A percentile compares a stretch with the other conserved stretches of the same genome.
phyloP scores from a whole-genome alignment of 2,329 filamentous ascomycete genomes.

The Aspergillus chevalieri region DNA sequence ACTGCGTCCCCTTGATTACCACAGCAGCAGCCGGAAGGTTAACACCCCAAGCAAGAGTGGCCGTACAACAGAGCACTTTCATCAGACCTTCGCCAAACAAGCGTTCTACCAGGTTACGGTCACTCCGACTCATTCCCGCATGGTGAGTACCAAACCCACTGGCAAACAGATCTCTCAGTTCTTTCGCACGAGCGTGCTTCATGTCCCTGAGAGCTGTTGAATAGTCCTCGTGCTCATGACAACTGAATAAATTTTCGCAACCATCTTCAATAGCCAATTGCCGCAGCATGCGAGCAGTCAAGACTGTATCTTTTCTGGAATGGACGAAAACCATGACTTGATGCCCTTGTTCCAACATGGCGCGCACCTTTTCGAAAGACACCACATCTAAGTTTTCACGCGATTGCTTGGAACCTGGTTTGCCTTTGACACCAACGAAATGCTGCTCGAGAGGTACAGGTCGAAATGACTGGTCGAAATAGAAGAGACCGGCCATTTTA shows the following conservation, averaged over 20 bases:
- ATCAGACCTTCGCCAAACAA: slow-evolving; percentile 88
- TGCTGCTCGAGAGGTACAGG: slow-evolving; percentile 95
- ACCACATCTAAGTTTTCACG: slow-evolving; percentile 83
- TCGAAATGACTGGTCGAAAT: slow-evolving; percentile 92
- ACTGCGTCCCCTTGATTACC: slow-evolving; percentile 94
- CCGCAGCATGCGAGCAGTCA: slow-evolving; percentile 76
- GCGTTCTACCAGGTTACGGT: slow-evolving; percentile 91
- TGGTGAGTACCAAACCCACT: slow-evolving; percentile 95
- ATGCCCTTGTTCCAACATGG: slow-evolving; percentile 87
- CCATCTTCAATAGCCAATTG: slow-evolving; percentile 79
- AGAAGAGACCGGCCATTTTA: slow-evolving; percentile 84
- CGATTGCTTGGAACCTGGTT: slow-evolving; percentile 70
- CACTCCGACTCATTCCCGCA: slow-evolving; percentile 89
- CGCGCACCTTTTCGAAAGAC: slow-evolving; percentile 87
- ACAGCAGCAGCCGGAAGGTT: slow-evolving; percentile 95
- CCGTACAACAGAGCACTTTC: slow-evolving; percentile 96
- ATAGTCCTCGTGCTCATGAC: slow-evolving; percentile 69
- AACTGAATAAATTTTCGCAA: slow-evolving; percentile 77
- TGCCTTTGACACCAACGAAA: slow-evolving; percentile 90
- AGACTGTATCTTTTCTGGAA: slow-evolving; percentile 86
- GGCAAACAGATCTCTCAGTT: slow-evolving; percentile 79
- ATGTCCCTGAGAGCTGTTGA: slow-evolving; percentile 75
- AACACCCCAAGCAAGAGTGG: slow-evolving; percentile 96
- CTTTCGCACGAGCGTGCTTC: slow-evolving; percentile 75
- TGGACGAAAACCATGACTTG: slow-evolving; percentile 99